Evolutionary conservation across 768 basidiomycete genomes (phyloP), one percentile per base, ranked within the genome.

Genomic region (Russula griseocarnosa): DNA sequence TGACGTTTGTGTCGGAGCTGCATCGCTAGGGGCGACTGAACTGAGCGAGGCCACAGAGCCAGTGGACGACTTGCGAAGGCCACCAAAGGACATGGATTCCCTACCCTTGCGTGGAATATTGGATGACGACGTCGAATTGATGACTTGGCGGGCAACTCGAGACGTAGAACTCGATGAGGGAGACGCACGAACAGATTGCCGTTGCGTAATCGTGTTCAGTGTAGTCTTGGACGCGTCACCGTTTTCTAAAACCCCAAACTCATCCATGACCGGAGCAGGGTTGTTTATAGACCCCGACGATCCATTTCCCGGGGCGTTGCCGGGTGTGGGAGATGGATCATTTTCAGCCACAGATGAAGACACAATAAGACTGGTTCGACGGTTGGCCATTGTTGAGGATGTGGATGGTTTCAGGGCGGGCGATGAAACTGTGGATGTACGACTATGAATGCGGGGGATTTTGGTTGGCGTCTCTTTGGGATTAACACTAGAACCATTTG

Each of bases 371-470:
- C 90, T 92, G n/a, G 84, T 76, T 47, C 92, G 81, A 42, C 88
- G 84, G 64, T 78, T 81, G 10, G 81, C 77, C 57, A 83, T 73
- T 44, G 72, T 72, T 9, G 71, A 70, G 2, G 74, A 66, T 20
- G 79, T 77, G 20, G 83, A 79, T n/a, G 79, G 77, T 69, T 86
- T 86, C 60, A 84, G 73, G 49, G 87, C 82, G 16, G 92, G 92
- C 8, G 91, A 91, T 53, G 83, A 81, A 58, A 81, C 82, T 11
- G 88, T 84, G 5, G 92, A 90, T 3, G 87, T 86, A 38, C 88
- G 83, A 71, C 90, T 90, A n/a, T 91, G 88, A 46, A 95, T 94
- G 28, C 92, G 89, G 53, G 92, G 92, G 70, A 94, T 95, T 78
- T 93, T 94, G 22, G 92, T 95, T 3, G 92, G 92, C 0, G 93